Evolutionary conservation across 768 basidiomycete species (phyloP), one percentile per base, ranked within the genome.

Genomic region (Kwoniella europaea): DNA sequence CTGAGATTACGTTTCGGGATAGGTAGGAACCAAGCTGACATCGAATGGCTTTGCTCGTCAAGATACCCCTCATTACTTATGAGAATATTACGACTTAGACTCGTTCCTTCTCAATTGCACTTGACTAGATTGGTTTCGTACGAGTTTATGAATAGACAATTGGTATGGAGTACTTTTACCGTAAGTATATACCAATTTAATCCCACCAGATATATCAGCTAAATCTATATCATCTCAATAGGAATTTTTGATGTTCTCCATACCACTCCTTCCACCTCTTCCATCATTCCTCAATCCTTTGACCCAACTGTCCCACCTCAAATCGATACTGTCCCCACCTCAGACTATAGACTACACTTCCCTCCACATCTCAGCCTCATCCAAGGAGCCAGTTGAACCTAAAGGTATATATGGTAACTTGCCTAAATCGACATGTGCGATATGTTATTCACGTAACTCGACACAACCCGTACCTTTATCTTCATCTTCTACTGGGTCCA

Each of bases 111-210:
- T 0, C 88, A 89, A 42, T 85, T 87, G 53, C 87, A 90, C 43
- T 87, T 90, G 44, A 89, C 88, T 71, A 89, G 92, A 18, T 91
- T 95, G 76, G 92, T 98, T 62, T 96, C 92, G 79, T 99, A 97
- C 84, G 97, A 98, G 79, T 98, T 94, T 79, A 96, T 98, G 93
- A 98, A 98, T 78, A 91, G 97, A 75, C 96, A 98, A 83, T 92
- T 99, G 88, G 97, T 99, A 65, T 99, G 97, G 97, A 93, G 95
- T 80, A 92, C 94, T 0, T 96, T 98, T 83, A 98, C 97, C 7
- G 96, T 96, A 79, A 65, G 92, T 84, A 50, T 18, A 15, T 44
- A 16, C 44, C 44, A 10, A 44, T 16, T 44, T 16, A 10, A 10
- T 10, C n/a, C 55, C 56, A 12, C 12, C 44, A 44, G 44, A 44